Conservation (phyloP, 2,329 filamentous ascomycete species). For the Penicillium sp. region DNA sequence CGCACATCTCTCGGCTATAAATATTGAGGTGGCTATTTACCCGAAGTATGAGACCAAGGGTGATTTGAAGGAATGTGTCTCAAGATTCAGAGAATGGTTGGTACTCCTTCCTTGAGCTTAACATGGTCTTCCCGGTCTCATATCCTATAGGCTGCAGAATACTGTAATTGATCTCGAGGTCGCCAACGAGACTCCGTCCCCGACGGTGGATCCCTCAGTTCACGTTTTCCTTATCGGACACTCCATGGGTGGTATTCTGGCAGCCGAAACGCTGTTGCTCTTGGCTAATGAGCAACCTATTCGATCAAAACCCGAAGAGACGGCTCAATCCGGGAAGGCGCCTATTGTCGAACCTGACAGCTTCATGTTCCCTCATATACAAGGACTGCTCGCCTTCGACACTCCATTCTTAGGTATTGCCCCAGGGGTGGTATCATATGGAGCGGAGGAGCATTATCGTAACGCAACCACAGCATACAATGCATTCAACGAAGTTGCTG, state of each 20-base stretch:
- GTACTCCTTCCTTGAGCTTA: slow-evolving; percentile 4
- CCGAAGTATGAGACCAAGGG: slow-evolving; percentile 56
- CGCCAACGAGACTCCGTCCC: slow-evolving; percentile 74
- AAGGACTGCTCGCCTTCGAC: slow-evolving; percentile 89
- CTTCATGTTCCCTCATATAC: slow-evolving; percentile 92
- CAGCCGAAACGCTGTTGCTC: slow-evolving; percentile 81
- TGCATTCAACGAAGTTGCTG: slow-evolving; percentile 66
- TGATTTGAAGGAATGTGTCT: slow-evolving; percentile 51
- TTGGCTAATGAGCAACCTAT: slow-evolving; percentile 69
- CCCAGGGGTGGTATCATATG: slow-evolving; percentile 55
- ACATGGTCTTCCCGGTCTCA: not conserved
- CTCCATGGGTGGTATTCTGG: slow-evolving; percentile 92
- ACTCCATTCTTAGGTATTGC: slow-evolving; percentile 74
- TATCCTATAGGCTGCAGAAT: slow-evolving; percentile 71
- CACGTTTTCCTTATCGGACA: slow-evolving; percentile 82
- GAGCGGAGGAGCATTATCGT: slow-evolving; percentile 82
- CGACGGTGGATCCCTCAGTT: slow-evolving; percentile 84
- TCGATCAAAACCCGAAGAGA: slow-evolving; percentile 31
- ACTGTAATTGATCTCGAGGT: slow-evolving; percentile 96
- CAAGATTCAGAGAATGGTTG: slow-evolving; percentile 53
- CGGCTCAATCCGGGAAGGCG: slow-evolving; percentile 15
- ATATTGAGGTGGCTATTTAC: slow-evolving; percentile 49
- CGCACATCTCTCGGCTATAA: slow-evolving; percentile 48
- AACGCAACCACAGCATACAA: slow-evolving; percentile 72
- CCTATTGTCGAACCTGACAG: slow-evolving; percentile 34